Evolutionary conservation across 2,329 filamentous ascomycete species (phyloP), one percentile per base, ranked within the genome.

Genomic region (Verticillium zaregamsianum): DNA sequence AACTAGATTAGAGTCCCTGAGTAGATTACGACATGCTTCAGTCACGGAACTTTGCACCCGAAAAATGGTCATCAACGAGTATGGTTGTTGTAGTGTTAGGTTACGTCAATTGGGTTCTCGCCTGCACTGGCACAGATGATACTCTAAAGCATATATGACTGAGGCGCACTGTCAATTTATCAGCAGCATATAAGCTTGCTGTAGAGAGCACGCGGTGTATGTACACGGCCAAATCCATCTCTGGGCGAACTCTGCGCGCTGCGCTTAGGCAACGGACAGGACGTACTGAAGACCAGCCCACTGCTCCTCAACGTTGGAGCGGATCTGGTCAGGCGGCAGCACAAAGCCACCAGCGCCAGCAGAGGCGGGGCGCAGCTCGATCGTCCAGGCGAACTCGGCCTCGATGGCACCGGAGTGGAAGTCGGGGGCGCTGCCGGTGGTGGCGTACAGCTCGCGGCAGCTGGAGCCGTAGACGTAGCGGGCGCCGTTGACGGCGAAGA

Each of bases 321-420:
- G 57, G 33, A 77, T 77, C 66, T 75, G 72, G 45, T 69, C 67
- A 0, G 73, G 68, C 0, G 75, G 75, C 35, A 77, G 68, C 8
- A 76, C 66, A 37, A 77, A 77, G 0, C 75, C 75, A 32, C 71
- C 73, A 25, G 68, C 67, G 5, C 70, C 71, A 11, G 67, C 35
- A 8, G 23, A 73, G 1, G 45, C 59, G 15, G 66, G 66, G 17
- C 72, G 62, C 12, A 77, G 69, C 68, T 78, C 76, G 14, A 78
- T 73, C 2, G 75, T 76, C 69, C 75, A 78, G 2, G 76, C 75
- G 6, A 74, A 76, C 57, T 78, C 73, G 1, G 70, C 70, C 1
- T 66, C 61, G 17, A 66, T 69, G 0, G 69, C 60, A 6, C 68
- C 66, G 39, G 69, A 68, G 1, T 71, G 59, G 15, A 72, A 72